Evolutionary conservation across 1,284 basidiomycete species (phyloP).

Genomic region (Leccinum cinnamomeum): DNA sequence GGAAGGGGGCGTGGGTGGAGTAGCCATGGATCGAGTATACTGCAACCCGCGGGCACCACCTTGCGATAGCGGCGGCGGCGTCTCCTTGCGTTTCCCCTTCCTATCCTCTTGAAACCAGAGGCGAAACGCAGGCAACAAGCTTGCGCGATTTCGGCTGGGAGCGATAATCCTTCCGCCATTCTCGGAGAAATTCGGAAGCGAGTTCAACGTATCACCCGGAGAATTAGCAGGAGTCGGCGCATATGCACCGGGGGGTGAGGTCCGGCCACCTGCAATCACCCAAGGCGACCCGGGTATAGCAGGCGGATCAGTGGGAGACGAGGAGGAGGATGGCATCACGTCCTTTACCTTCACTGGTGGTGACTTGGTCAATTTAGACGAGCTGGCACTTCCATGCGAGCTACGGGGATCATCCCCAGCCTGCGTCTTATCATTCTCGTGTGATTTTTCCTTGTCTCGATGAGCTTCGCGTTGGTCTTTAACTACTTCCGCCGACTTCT

Average conservation of each 20-base stretch:
- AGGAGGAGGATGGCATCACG: constrained; percentile 36
- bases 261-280: constrained; percentile 55
- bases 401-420: constrained; percentile 59
- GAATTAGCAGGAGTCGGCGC: constrained; percentile 54
- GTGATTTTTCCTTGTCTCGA: constrained; percentile 40
- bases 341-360: constrained; percentile 60
- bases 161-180: constrained; percentile 35
- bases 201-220: constrained; percentile 51
- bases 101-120: constrained; percentile 80
- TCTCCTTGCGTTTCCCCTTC: constrained; percentile 71
- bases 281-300: constrained; percentile 63
- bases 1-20: constrained; percentile 25
- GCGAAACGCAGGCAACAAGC: constrained; percentile 68
- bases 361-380: constrained; percentile 65
- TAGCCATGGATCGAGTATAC: constrained; percentile 29
- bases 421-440: constrained; percentile 43
- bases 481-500: constrained; percentile 74
- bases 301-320: constrained; percentile 51
- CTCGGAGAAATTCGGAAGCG: constrained; percentile 54
- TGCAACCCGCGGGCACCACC: constrained; percentile 23
- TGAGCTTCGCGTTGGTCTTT: constrained; percentile 56
- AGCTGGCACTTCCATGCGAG: constrained; percentile 56
- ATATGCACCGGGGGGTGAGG: constrained; percentile 38
- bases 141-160: constrained; percentile 60
- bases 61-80: constrained; percentile 32